Percentiles rank a stretch among this genome's conserved stretches.
phyloP scores from a whole-genome alignment of 345 rosid genomes.

The Populus simonii region DNA sequence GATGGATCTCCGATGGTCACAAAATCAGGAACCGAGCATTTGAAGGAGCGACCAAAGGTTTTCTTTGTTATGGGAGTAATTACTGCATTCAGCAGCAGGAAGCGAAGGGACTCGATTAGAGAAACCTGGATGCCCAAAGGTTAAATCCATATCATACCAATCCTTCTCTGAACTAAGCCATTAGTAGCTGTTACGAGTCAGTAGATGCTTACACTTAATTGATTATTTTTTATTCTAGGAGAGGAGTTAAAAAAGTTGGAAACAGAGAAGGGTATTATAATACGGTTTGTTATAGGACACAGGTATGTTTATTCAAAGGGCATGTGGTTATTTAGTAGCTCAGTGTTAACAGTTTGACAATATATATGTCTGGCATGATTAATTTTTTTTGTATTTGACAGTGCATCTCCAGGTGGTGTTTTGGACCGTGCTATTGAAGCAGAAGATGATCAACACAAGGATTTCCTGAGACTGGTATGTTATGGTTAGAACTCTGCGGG shows the following conservation, averaged over 20 bases:
- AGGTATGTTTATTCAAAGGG: conserved; percentile 37
- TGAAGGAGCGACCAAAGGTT: conserved; percentile 53
- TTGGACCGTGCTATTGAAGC: conserved; percentile 65
- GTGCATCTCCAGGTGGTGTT: conserved; percentile 64
- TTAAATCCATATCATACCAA: conserved; percentile 11
- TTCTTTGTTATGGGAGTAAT: conserved; percentile 82
- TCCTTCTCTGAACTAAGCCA: neutral
- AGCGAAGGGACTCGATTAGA: conserved; percentile 73
- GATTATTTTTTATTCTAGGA: conserved; percentile 39
- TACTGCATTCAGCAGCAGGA: conserved; percentile 81
- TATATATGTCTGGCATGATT: neutral
- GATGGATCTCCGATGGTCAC: conserved; percentile 39
- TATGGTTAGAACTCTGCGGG: neutral
- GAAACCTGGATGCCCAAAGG: conserved; percentile 82
- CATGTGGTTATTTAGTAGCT: conserved; percentile 1
- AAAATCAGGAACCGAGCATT: conserved; percentile 40
- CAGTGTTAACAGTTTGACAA: conserved; percentile 4
- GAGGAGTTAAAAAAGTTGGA: conserved; percentile 60
- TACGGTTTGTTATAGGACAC: conserved; percentile 62
- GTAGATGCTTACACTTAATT: conserved; percentile 14
- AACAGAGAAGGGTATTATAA: conserved; percentile 64
- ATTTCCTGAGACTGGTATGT: conserved; percentile 64
- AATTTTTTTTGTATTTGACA: conserved; percentile 23
- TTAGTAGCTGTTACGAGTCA: neutral
- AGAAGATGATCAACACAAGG: conserved; percentile 66